phyloP scores from a whole-genome alignment of 768 basidiomycete species.

The Agaricus sinodeliciosus region DNA sequence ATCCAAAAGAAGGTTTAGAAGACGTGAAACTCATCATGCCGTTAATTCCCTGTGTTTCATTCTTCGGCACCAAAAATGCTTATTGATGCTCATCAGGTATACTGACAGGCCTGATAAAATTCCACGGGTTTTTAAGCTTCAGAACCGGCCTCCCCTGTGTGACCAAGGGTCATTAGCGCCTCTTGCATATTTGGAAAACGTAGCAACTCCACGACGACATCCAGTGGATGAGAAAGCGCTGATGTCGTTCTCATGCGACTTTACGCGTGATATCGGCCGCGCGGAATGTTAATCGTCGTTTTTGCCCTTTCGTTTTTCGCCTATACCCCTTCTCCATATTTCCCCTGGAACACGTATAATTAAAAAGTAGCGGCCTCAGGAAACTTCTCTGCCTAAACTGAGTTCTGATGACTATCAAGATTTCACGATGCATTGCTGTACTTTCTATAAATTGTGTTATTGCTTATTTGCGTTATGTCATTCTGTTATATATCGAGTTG shows the following conservation, averaged over 20 bases:
- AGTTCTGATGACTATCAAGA: no score
- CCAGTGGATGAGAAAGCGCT: slow-evolving; percentile 66
- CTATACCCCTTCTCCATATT: background rate
- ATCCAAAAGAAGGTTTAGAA: background rate
- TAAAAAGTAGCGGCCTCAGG: background rate
- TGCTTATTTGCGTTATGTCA: background rate
- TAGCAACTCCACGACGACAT: slow-evolving; percentile 57
- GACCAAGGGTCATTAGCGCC: slow-evolving; percentile 41
- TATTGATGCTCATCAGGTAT: background rate
- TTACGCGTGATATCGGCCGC: slow-evolving; percentile 3
- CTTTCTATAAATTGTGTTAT: background rate
- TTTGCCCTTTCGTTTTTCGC: background rate
- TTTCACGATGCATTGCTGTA: background rate
- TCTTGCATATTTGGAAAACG: slow-evolving; percentile 53
- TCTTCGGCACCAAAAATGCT: background rate
- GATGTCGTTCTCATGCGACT: slow-evolving; percentile 43
- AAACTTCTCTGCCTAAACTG: no score
- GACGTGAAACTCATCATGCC: slow-evolving; percentile 1
- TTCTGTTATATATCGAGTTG: background rate
- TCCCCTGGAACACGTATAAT: background rate
- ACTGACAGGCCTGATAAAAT: slow-evolving; percentile 4
- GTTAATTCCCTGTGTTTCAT: background rate
- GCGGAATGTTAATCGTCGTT: background rate
- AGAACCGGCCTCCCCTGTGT: slow-evolving; percentile 6
- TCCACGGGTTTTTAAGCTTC: slow-evolving; percentile 2